These are phyloP conservation scores for Lipomyces orientalis DNA, from an alignment of 805 yeast species.

Conservation along the genomic window DNA sequence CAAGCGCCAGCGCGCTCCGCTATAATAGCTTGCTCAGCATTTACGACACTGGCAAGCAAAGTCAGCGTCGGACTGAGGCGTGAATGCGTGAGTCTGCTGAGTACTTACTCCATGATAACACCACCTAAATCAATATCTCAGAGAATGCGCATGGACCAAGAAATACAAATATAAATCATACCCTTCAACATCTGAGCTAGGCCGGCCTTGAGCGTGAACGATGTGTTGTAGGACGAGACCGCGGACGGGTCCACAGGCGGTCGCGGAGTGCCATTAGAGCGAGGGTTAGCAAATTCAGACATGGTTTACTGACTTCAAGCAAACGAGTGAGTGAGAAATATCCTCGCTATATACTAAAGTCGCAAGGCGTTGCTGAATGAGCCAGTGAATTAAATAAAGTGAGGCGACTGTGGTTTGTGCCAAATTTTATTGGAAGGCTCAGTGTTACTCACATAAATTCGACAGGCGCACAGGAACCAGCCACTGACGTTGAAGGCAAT, in stretches of 20 bases:
- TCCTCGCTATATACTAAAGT: neutral
- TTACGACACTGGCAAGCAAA: conserved; percentile 32
- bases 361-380: neutral
- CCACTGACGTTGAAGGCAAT: no score
- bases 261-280: conserved; percentile 34
- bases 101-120: conserved; percentile 51
- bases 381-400: neutral
- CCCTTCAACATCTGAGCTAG: conserved; percentile 87
- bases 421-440: no score
- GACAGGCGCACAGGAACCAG: no score
- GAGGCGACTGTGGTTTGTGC: no score
- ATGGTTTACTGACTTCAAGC: neutral
- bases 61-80: conserved; percentile 5
- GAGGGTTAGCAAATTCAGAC: conserved; percentile 3
- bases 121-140: conserved; percentile 42
- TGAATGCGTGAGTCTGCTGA: neutral
- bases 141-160: neutral
- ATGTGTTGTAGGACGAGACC: conserved; percentile 25
- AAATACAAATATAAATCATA: conserved; percentile 50
- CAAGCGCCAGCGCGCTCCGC: conserved; percentile 88
- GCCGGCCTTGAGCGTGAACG: conserved; percentile 68
- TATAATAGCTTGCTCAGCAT: conserved; percentile 75
- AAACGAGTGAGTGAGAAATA: neutral
- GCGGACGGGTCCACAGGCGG: conserved; percentile 39
- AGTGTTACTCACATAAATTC: no score